Conservation (phyloP, 768 basidiomycete species). For the Pleurotus platypus region DNA sequence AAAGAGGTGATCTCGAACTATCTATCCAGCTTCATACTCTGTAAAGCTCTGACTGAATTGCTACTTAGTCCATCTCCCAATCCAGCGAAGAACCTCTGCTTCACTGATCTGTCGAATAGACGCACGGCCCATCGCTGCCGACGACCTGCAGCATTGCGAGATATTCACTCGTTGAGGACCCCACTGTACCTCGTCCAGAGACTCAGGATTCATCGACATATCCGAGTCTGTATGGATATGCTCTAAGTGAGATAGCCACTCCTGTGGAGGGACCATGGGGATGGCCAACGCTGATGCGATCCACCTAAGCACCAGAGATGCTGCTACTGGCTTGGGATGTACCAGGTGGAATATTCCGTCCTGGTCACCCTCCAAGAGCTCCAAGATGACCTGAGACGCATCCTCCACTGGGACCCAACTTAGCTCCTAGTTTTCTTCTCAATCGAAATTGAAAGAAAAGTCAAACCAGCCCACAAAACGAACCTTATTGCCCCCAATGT, state of each 20-base stretch:
- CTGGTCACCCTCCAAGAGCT: neutral
- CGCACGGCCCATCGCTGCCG: too few relatives aligned
- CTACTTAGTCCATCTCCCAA: too few relatives aligned
- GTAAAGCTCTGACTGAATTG: too few relatives aligned
- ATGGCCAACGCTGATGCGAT: neutral
- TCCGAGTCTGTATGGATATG: too few relatives aligned
- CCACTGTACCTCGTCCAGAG: too few relatives aligned
- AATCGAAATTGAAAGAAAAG: neutral
- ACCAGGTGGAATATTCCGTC: neutral
- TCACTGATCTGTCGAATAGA: too few relatives aligned
- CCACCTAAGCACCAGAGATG: neutral
- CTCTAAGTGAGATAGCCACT: neutral
- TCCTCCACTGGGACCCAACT: neutral
- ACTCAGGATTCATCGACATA: too few relatives aligned
- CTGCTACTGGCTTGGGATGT: neutral
- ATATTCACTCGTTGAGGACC: too few relatives aligned
- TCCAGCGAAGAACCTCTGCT: too few relatives aligned
- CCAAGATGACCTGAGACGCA: neutral
- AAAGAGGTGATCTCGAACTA: too few relatives aligned
- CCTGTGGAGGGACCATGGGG: neutral
- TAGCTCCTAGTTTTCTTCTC: neutral
- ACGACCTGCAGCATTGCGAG: too few relatives aligned
- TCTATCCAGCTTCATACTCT: too few relatives aligned
- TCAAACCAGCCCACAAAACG: neutral
- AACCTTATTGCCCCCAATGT: neutral